Evolutionary conservation across 2,329 filamentous ascomycete species (phyloP), one percentile per base, ranked within the genome.

Genomic region (Curvularia eragrostidis): DNA sequence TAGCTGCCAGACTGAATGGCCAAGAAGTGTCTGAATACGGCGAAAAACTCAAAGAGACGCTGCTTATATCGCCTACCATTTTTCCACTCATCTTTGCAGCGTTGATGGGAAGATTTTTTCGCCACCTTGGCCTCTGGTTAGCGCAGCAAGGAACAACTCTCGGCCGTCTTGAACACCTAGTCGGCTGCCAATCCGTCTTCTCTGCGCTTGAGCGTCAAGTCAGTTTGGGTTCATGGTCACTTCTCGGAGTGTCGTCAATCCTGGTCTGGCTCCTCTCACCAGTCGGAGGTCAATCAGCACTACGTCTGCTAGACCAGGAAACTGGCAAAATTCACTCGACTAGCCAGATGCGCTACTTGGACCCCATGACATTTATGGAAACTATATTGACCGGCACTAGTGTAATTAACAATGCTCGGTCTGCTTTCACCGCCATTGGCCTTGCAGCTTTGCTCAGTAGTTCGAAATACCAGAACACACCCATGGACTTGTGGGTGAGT

Each of bases 41-140:
- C 15, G 2, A 38, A 12, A 60, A 49, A 21, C 23, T 57, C 15
- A 51, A 48, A 43, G 42, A 53, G 23, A 32, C 43, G 3, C 43
- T 57, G 1, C 64, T 70, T 3, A 57, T 69, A 6, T 71, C 66
- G 3, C 70, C 71, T 3, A 74, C 70, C 1, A 65, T 74, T 1
- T 73, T 72, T 36, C 68, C 70, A 2, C 48, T 74, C 5, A 64
- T 73, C 2, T 74, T 71, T 34, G 71, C 70, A 19, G 70, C 69
- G 4, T 57, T 73, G 3, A 72, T 72, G 70, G 69, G 69, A 12
- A 52, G 68, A 12, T 69, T 66, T 32, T 71, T 71, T 39, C 67
- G 69, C 18, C 59, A 67, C 21, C 36, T 71, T 2, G 70, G 66
- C 10, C 53, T 74, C 8, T 72, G 63, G 49, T 58, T 66, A 3